Percentiles rank a stretch among this genome's conserved stretches.
phyloP scores from a whole-genome alignment of 768 basidiomycete species.

The Kwoniella mangroviensis region DNA sequence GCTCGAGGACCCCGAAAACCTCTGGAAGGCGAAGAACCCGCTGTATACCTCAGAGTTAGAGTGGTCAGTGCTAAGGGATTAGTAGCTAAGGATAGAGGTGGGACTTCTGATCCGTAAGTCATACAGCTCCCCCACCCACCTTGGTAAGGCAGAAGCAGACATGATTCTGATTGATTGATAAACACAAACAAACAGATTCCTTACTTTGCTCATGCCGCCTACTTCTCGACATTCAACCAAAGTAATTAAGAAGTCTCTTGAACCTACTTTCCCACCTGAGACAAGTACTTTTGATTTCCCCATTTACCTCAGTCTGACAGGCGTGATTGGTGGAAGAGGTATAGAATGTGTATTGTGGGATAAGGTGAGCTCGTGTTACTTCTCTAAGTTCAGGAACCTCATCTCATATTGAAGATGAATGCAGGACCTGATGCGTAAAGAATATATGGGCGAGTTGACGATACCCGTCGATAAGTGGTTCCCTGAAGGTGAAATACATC shows the following conservation, averaged over 20 bases:
- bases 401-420: neutral
- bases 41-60: slow-evolving; percentile 51
- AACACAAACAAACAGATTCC: slow-evolving; percentile 36
- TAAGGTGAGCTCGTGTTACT: slow-evolving; percentile 62
- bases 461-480: slow-evolving; percentile 86
- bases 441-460: slow-evolving; percentile 88
- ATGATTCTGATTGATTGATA: neutral
- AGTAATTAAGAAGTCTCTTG: slow-evolving; percentile 71
- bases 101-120: slow-evolving; percentile 57
- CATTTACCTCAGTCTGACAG: slow-evolving; percentile 73
- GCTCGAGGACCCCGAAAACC: slow-evolving; percentile 51
- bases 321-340: slow-evolving; percentile 51
- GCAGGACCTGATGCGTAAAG: slow-evolving; percentile 74
- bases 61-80: slow-evolving; percentile 53
- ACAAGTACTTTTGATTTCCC: slow-evolving; percentile 90
- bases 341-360: slow-evolving; percentile 92
- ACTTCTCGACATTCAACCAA: slow-evolving; percentile 72
- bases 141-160: neutral
- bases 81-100: slow-evolving; percentile 53
- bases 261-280: slow-evolving; percentile 69
- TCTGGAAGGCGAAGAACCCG: slow-evolving; percentile 54
- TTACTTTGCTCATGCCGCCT: slow-evolving; percentile 70
- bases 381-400: too few species aligned
- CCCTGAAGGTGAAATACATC: slow-evolving; percentile 61
- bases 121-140: neutral